A percentile compares a stretch with the other conserved stretches of the same genome.
Evolutionary conservation across 73 alveolate species (phyloP).

Genomic region (Blepharisma stoltei): DNA sequence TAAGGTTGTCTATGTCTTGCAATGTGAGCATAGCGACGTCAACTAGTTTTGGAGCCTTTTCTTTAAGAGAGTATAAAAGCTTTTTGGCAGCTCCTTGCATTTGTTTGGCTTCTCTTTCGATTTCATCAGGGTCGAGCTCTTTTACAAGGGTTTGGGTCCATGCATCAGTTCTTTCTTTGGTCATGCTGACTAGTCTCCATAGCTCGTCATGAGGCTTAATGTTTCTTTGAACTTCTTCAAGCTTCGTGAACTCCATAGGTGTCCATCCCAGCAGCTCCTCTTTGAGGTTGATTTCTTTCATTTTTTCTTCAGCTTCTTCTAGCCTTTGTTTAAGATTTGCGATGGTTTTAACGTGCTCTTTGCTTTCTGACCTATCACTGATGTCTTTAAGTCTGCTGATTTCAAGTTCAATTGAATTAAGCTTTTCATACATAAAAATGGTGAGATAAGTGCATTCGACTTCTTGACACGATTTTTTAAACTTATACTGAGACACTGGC

Average conservation of each 20-base stretch:
- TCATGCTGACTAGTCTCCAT: slow-evolving; percentile 67
- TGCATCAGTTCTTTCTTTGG: slow-evolving; percentile 33
- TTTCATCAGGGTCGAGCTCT: slow-evolving; percentile 77
- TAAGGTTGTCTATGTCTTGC: not conserved
- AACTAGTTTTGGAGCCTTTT: slow-evolving; percentile 7
- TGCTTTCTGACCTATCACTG: not conserved
- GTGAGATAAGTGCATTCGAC: slow-evolving; percentile 31
- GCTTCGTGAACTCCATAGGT: slow-evolving; percentile 64
- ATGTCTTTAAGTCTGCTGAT: slow-evolving; percentile 17
- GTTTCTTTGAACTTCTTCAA: slow-evolving; percentile 63
- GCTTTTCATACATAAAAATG: slow-evolving; percentile 38
- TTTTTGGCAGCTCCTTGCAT: slow-evolving; percentile 62
- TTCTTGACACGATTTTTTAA: too few species aligned
- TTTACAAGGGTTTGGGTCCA: slow-evolving; percentile 57
- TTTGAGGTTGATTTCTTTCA: slow-evolving; percentile 71
- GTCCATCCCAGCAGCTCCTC: slow-evolving; percentile 78
- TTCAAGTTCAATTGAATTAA: slow-evolving; percentile 23
- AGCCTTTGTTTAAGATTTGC: slow-evolving; percentile 38
- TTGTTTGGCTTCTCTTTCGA: slow-evolving; percentile 67
- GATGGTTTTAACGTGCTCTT: slow-evolving; percentile 38
- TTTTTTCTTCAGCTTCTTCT: slow-evolving; percentile 53
- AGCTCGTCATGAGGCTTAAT: slow-evolving; percentile 76
- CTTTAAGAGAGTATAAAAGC: slow-evolving; percentile 44
- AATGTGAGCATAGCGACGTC: slow-evolving; percentile 2
- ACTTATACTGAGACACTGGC: too few species aligned